These are phyloP conservation scores for Xanthoconium purpureum DNA, from an alignment of 768 basidiomycete genomes.

Conservation along the genomic window DNA sequence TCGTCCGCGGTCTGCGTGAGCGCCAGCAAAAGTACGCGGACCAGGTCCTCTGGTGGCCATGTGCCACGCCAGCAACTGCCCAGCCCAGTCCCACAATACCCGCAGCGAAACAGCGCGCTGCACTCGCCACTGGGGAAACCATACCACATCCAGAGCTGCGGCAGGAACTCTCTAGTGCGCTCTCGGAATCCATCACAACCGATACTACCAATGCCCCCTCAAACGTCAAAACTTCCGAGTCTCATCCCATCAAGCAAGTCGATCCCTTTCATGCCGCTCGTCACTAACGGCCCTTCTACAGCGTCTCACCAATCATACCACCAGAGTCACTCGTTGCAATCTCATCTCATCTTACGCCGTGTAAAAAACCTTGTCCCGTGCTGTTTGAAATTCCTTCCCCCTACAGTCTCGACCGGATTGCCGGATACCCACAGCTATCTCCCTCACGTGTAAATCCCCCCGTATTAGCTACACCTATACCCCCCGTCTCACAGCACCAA, in stretches of 20 bases:
- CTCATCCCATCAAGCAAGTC: constrained; percentile 81
- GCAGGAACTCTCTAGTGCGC: constrained; percentile 52
- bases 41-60: constrained; percentile 51
- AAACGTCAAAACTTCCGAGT: constrained; percentile 64
- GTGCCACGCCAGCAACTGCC: background rate
- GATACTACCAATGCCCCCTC: background rate
- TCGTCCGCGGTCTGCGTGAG: constrained; percentile 49
- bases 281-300: constrained; percentile 19
- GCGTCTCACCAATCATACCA: constrained; percentile 58
- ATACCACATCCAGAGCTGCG: constrained; percentile 34
- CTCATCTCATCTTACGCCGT: constrained; percentile 33
- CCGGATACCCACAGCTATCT: constrained; percentile 43
- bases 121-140: constrained; percentile 17
- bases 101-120: constrained; percentile 22
- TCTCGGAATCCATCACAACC: constrained; percentile 41
- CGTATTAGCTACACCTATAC: background rate
- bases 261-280: background rate
- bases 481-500: constrained; percentile 22
- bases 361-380: constrained; percentile 22
- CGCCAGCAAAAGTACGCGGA: constrained; percentile 45
- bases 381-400: constrained; percentile 36
- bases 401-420: constrained; percentile 32
- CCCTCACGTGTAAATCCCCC: constrained; percentile 17
- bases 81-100: constrained; percentile 14
- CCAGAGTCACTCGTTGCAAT: constrained; percentile 44